Percentiles rank a stretch among this genome's conserved stretches.
Conservation (phyloP, 2,329 filamentous ascomycete species). For the Penicillium sp. region DNA sequence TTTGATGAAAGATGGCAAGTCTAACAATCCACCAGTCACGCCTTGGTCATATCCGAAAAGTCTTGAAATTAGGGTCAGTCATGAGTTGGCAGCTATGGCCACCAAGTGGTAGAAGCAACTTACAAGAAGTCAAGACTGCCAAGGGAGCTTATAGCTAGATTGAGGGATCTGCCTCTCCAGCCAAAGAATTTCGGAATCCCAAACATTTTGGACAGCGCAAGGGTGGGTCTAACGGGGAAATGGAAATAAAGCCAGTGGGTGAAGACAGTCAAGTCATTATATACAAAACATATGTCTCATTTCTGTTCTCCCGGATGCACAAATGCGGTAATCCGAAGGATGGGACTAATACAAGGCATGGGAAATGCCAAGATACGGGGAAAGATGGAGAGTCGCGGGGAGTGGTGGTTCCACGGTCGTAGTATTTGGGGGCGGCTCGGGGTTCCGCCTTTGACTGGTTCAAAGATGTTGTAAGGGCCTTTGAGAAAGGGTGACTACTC, state of each 20-base stretch:
- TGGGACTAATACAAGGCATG: constrained; percentile 11
- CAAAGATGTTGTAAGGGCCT: neutral
- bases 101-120: neutral
- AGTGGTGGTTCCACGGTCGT: constrained; percentile 11
- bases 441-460: constrained; percentile 9
- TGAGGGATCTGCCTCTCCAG: constrained; percentile 29
- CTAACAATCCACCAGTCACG: constrained; percentile 47
- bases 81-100: constrained; percentile 1
- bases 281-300: constrained; percentile 14
- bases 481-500: neutral
- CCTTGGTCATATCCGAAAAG: constrained; percentile 44
- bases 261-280: constrained; percentile 20
- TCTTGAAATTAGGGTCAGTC: constrained; percentile 18
- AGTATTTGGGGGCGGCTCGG: constrained; percentile 16
- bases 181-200: constrained; percentile 32
- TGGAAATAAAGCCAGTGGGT: neutral
- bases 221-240: constrained; percentile 1
- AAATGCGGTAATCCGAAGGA: constrained; percentile 28
- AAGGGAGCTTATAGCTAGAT: constrained; percentile 44
- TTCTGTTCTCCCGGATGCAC: constrained; percentile 20
- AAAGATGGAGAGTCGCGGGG: constrained; percentile 20
- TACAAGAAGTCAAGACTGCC: constrained; percentile 46
- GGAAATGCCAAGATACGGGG: constrained; percentile 29
- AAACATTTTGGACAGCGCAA: constrained; percentile 24
- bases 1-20: constrained; percentile 41